phyloP scores from a whole-genome alignment of 2,329 filamentous ascomycete genomes.

The Trichoderma arundinaceum region DNA sequence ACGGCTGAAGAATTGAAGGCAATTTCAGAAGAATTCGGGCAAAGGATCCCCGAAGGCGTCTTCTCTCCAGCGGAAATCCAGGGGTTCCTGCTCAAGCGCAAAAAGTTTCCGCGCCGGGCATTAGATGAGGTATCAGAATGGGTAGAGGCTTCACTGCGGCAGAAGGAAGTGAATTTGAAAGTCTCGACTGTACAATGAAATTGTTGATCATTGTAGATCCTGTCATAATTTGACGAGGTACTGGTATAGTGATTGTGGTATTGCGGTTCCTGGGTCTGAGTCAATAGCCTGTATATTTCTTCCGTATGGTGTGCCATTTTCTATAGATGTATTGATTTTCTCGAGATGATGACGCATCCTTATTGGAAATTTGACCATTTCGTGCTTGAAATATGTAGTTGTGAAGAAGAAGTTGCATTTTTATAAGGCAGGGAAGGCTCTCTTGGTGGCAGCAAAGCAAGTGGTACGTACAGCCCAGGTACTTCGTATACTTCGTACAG shows the following conservation, averaged over 20 bases:
- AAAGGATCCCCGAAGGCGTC: slow-evolving; percentile 56
- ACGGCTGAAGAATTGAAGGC: slow-evolving; percentile 48
- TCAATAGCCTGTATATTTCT: not conserved
- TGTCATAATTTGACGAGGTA: not conserved
- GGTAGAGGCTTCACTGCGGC: slow-evolving; percentile 57
- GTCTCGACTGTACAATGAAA: slow-evolving; percentile 54
- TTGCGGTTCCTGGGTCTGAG: not conserved
- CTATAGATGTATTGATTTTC: not conserved
- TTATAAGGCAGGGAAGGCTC: not conserved
- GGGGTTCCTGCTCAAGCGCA: slow-evolving; percentile 67
- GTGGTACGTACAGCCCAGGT: slow-evolving; percentile 4
- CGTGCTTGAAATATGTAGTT: too few relatives aligned
- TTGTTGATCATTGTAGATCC: too few relatives aligned
- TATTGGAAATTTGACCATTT: not conserved
- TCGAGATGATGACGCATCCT: not conserved
- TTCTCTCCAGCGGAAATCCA: slow-evolving; percentile 69
- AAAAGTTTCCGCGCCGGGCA: slow-evolving; percentile 62
- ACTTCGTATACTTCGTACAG: not conserved
- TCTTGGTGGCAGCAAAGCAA: too few relatives aligned
- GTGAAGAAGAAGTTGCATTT: not conserved
- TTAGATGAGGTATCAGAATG: slow-evolving; percentile 59
- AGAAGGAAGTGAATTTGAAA: slow-evolving; percentile 58
- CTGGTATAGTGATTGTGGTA: too few relatives aligned
- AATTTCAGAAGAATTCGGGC: slow-evolving; percentile 57
- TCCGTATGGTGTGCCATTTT: not conserved